Base-by-base conservation (phyloP, 768 basidiomycete species). In the Leccinellum luteum region DNA sequence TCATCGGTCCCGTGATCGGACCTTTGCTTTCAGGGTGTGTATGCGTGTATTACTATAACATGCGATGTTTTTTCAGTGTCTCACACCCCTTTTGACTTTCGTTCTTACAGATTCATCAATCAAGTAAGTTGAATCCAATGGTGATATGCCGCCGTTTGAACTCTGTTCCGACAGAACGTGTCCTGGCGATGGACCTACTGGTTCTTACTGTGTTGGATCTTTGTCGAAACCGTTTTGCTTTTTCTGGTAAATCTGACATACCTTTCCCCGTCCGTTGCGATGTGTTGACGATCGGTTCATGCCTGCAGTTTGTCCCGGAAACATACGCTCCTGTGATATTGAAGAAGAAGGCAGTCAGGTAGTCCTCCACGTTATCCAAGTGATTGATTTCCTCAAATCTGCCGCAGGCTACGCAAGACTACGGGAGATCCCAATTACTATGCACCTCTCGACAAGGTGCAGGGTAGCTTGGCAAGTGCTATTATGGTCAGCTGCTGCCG, bases 161-260 rank as follows among this genome's bases (percentile, higher is more conserved):
- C 43, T 19, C n/a, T 12, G 1, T 25, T 32, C 2, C 34, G 1
- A 45, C 49, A 89, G 81, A 75, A 85, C 61, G 59, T 79, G 1
- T 64, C 79, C 48, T 89, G 88, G 89, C 73, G 87, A 58, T 93
- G 90, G 91, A 90, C 89, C 0, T 94, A 86, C 72, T 83, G 85
- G 55, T 72, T 88, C 15, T 68, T 87, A 56, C 59, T 86, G 2
- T 88, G 88, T 21, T 94, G 91, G 92, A 76, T 81, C 1, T 83
- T 81, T 49, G 72, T 72, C 3, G 79, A 90, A 67, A 69, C 78
- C 9, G 50, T 80, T 8, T 73, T 81, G 0, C 71, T 93, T 8
- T 65, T 84, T 48, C 23, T 81, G 44, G 86, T 86, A 60, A 62
- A 79, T 70, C 12, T 13, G 12, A 12, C 10, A 4, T 23, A 17